These are phyloP conservation scores for Fusarium odoratissimum DNA, from an alignment of 2,329 filamentous ascomycete species.

Conservation along the genomic window DNA sequence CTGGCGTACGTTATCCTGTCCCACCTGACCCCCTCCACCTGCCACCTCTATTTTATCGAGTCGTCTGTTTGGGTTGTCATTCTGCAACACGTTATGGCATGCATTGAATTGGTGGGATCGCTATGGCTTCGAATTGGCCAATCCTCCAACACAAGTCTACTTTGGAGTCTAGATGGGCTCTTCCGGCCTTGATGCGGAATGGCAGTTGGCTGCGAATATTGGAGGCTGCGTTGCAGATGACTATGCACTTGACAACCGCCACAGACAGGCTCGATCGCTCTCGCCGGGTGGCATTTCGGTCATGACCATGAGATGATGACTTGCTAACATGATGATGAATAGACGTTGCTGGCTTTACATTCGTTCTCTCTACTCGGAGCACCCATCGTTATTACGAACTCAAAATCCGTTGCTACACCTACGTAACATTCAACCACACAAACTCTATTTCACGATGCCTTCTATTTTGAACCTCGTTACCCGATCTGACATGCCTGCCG, in stretches of 20 bases:
- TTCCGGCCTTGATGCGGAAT: slow-evolving; percentile 39
- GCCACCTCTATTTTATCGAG: slow-evolving; percentile 32
- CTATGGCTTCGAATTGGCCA: slow-evolving; percentile 28
- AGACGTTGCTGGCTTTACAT: slow-evolving; percentile 31
- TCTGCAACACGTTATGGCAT: slow-evolving; percentile 39
- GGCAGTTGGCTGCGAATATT: slow-evolving; percentile 32
- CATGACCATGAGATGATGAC: slow-evolving; percentile 4
- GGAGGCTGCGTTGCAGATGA: slow-evolving; percentile 33
- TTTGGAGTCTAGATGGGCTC: slow-evolving; percentile 8
- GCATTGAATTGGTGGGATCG: slow-evolving; percentile 37
- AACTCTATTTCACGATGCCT: slow-evolving; percentile 43
- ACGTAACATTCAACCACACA: slow-evolving; percentile 15
- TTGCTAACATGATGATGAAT: slow-evolving; percentile 40
- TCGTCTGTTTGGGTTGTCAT: slow-evolving; percentile 23
- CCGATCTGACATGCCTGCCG: slow-evolving; percentile 46
- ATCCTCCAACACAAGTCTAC: background rate
- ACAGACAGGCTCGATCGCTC: slow-evolving; percentile 15
- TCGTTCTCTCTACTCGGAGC: slow-evolving; percentile 40
- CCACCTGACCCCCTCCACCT: slow-evolving; percentile 37
- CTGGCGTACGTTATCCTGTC: slow-evolving; percentile 42
- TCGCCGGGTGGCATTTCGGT: slow-evolving; percentile 13
- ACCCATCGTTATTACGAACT: slow-evolving; percentile 30
- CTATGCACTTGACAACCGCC: slow-evolving; percentile 4
- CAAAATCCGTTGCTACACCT: slow-evolving; percentile 27
- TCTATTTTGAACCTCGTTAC: slow-evolving; percentile 40